Conservation (phyloP, 1,284 basidiomycete species). For the Cutaneotrichosporon sp. region DNA sequence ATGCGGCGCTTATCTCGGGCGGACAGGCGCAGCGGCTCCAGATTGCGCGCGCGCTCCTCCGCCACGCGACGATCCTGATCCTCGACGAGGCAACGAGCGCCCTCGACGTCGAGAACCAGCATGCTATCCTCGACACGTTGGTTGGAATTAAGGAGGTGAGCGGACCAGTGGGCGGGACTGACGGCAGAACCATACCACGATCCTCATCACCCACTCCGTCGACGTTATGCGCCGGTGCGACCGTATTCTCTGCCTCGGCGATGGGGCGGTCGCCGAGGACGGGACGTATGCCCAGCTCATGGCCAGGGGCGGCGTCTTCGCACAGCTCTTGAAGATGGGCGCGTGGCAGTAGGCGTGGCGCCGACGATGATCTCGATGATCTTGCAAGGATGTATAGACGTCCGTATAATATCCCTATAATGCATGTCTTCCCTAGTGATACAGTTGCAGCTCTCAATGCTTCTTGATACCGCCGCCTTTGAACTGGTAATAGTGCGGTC, state of each 20-base stretch:
- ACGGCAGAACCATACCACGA: slow-evolving; percentile 60
- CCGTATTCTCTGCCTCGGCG: slow-evolving; percentile 73
- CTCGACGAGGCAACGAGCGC: slow-evolving; percentile 93
- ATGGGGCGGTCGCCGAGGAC: slow-evolving; percentile 71
- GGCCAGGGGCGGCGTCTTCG: slow-evolving; percentile 67
- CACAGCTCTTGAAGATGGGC: slow-evolving; percentile 73
- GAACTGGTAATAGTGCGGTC: slow-evolving; percentile 46
- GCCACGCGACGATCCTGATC: slow-evolving; percentile 67
- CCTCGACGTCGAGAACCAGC: slow-evolving; percentile 76
- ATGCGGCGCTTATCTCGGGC: slow-evolving; percentile 80
- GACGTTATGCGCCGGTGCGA: slow-evolving; percentile 90
- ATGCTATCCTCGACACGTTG: slow-evolving; percentile 72
- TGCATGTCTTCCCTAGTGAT: background rate
- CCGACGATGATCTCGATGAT: too few relatives aligned
- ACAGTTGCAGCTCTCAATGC: too few relatives aligned
- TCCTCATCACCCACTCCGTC: slow-evolving; percentile 91
- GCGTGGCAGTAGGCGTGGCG: slow-evolving; percentile 60
- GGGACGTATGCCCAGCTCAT: slow-evolving; percentile 71
- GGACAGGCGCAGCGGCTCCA: slow-evolving; percentile 91
- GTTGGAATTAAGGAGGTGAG: slow-evolving; percentile 56
- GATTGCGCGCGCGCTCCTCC: slow-evolving; percentile 83
- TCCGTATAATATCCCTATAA: too few relatives aligned
- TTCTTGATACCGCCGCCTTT: slow-evolving; percentile 42
- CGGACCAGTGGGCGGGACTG: background rate
- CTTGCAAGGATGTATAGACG: too few relatives aligned